Conservation (phyloP, 176 grass and related monocot genomes). For the Alloteropsis semialata region DNA sequence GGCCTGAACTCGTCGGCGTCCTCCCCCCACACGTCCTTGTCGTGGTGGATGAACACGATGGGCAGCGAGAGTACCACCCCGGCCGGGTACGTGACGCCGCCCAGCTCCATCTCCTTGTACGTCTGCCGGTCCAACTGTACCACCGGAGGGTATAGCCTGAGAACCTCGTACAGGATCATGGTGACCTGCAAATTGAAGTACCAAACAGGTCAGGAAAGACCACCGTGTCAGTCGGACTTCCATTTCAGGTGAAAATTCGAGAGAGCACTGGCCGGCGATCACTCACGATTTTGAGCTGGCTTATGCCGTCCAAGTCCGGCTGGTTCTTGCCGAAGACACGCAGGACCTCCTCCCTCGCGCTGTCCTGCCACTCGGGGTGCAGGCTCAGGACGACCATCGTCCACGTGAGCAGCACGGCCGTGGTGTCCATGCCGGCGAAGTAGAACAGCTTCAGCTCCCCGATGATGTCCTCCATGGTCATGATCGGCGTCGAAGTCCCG, state of each 20-base stretch:
- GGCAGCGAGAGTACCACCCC: conserved; percentile 34
- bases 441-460: conserved; percentile 81
- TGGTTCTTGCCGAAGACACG: conserved; percentile 24
- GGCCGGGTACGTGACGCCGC: conserved; percentile 29
- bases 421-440: conserved; percentile 77
- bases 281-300: conserved; percentile 47
- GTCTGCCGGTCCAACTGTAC: conserved; percentile 17
- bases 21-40: conserved; percentile 33
- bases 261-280: neutral
- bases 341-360: conserved; percentile 55
- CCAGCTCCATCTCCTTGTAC: conserved; percentile 33
- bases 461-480: conserved; percentile 60
- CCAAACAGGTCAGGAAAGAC: neutral
- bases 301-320: conserved; percentile 40
- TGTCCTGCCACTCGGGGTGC: conserved; percentile 58
- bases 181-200: conserved; percentile 24
- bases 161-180: conserved; percentile 52
- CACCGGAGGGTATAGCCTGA: conserved; percentile 51
- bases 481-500: conserved; percentile 16
- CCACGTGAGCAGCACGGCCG: conserved; percentile 53
- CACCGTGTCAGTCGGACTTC: neutral
- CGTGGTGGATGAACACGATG: conserved; percentile 33
- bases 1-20: conserved; percentile 52
- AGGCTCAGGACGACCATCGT: conserved; percentile 46
- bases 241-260: neutral